Percentiles rank a stretch among this genome's conserved stretches.
These are phyloP conservation scores for Pyrenochaeta sp. DNA, from an alignment of 2,329 filamentous ascomycete genomes.

Conservation along the genomic window DNA sequence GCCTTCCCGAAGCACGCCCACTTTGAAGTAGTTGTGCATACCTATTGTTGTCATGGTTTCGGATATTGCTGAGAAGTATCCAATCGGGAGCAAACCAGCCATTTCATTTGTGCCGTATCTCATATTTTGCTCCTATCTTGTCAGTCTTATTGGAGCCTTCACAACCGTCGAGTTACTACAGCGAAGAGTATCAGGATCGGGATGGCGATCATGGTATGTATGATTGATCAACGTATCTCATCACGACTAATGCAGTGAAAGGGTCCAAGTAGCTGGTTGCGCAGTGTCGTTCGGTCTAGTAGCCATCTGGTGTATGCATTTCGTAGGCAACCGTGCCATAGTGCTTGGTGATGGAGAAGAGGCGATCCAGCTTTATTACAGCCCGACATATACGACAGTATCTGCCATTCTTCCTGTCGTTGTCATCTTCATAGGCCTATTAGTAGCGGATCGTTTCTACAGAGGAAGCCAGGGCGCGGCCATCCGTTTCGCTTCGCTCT, in stretches of 20 bases:
- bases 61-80: conserved; percentile 37
- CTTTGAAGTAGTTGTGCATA: too few relatives aligned
- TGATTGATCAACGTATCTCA: conserved; percentile 32
- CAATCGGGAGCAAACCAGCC: conserved; percentile 43
- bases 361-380: conserved; percentile 77
- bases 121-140: conserved; percentile 65
- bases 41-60: conserved; percentile 12
- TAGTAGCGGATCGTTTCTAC: conserved; percentile 64
- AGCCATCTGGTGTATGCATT: conserved; percentile 68
- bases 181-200: conserved; percentile 69
- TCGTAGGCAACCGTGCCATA: conserved; percentile 83
- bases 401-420: conserved; percentile 83
- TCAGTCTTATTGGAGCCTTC: conserved; percentile 77
- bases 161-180: conserved; percentile 86
- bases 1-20: not conserved
- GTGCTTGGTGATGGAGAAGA: conserved; percentile 68
- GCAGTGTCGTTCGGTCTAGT: conserved; percentile 57
- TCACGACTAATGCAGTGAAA: conserved; percentile 26
- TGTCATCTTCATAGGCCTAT: conserved; percentile 77
- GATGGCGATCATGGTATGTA: conserved; percentile 43
- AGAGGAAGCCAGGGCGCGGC: conserved; percentile 35
- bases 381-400: conserved; percentile 72
- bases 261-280: conserved; percentile 54
- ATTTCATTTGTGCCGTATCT: conserved; percentile 56
- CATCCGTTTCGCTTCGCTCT: conserved; percentile 44